Evolutionary conservation across 306 rosid genomes (phyloP), one percentile per base, ranked within the genome.

Genomic region (Urtica urens): DNA sequence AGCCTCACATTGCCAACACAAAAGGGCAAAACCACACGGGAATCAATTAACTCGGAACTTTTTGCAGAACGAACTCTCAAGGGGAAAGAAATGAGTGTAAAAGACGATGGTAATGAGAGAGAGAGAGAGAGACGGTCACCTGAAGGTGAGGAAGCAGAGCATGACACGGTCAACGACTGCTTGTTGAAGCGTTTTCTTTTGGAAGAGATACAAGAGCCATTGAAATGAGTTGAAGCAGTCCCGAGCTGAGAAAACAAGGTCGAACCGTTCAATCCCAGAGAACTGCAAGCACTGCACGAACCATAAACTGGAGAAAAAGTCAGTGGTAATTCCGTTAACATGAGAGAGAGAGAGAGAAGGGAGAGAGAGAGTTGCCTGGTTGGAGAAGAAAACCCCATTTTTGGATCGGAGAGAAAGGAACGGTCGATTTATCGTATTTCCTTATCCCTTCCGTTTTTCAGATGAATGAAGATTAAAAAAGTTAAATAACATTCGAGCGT

Each of bases 231-330:
- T 14, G 55, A 43, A 15, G 35, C 62, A 3, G 48, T 47, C 18
- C 62, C 64, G 0, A 65, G 56, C 34, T 49, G 84, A n/a, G 43
- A 14, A 9, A 80, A 78, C 17, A 77, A 74, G 48, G 71, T 72
- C 4, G 78, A 81, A 35, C 73, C 66, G 38, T 69, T 83, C 88
- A 86, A 83, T 26, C 76, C 86, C 42, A 83, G 49, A 59, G 66
- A 61, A 54, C 53, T 53, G 59, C 71, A 63, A 14, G 48, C 67
- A 70, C 78, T 70, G 81, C 46, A 67, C 31, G 50, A 23, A 51
- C 46, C 18, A 52, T 70, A 50, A 49, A 23, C 16, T 16, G 47
- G 10, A 50, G 21, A 69, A 51, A 49, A 14, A 0, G 20, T 49
- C 16, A 7, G 5, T 21, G 17, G 19, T 3, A 16, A 23, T 51